Evolutionary conservation across 2,329 filamentous ascomycete species (phyloP).

Genomic region (Venturia carpophila): DNA sequence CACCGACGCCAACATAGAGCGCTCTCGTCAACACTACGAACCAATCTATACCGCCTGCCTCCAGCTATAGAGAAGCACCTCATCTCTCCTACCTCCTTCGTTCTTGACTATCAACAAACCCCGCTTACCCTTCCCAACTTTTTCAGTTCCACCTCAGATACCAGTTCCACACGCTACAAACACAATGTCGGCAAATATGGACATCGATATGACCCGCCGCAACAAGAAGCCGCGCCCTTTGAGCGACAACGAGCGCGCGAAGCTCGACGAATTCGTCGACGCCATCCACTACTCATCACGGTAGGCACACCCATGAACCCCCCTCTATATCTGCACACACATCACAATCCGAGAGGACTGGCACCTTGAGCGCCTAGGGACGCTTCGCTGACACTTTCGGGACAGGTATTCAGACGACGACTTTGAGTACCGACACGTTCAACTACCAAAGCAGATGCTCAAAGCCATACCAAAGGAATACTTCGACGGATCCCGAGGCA

Average conservation of each 20-base stretch:
- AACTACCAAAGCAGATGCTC: constrained; percentile 96
- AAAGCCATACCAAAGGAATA: constrained; percentile 95
- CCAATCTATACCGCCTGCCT: not conserved
- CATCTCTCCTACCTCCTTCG: not conserved
- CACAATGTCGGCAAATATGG: constrained; percentile 29
- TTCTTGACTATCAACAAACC: constrained; percentile 7
- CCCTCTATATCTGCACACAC: not conserved
- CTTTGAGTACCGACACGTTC: constrained; percentile 95
- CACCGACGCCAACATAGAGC: not conserved
- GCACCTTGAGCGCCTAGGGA: not conserved
- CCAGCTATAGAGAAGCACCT: not conserved
- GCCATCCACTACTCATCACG: constrained; percentile 91
- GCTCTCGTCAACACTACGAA: not conserved
- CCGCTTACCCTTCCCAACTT: not conserved
- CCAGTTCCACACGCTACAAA: not conserved
- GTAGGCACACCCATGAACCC: constrained; percentile 42
- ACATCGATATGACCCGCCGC: constrained; percentile 75
- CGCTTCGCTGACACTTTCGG: not conserved
- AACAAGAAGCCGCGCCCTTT: constrained; percentile 79
- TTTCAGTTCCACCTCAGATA: not conserved
- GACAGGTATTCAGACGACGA: constrained; percentile 85
- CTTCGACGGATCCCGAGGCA: constrained; percentile 81
- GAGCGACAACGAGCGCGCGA: constrained; percentile 70
- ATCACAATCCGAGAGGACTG: not conserved
- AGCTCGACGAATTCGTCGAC: constrained; percentile 85